Base-by-base conservation (phyloP, 2,329 filamentous ascomycete species). In the Dothistroma pini region DNA sequence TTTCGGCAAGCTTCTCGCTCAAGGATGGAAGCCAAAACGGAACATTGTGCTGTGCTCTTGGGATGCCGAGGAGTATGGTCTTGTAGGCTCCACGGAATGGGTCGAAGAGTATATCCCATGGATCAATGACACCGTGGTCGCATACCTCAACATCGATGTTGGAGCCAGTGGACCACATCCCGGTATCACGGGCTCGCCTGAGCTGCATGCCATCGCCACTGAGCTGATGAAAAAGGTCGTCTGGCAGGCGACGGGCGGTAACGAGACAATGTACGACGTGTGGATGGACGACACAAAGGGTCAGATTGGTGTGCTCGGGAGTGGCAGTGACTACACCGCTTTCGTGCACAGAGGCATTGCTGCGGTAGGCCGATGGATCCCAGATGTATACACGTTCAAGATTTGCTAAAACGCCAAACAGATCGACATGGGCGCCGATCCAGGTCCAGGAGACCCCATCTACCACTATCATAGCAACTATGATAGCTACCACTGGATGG, bases 131-230 rank as follows among this genome's bases (percentile, higher is more conserved):
- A 73, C 77, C 5, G 75, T 76, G 2, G 74, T 81, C 3, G 76
- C 78, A 0, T 83, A 84, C 56, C 73, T 84, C 53, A 84, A 84
- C 66, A 72, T 83, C 35, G 81, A 83, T 50, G 74, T 81, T 2
- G 81, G 79, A 0, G 76, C 78, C 2, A 75, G 76, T 6, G 81
- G 81, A 75, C 82, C 84, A 0, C 60, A 80, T n/a, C 90, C 93
- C 69, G 68, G 69, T 4, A 83, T 86, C 29, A 78, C 83, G 0
- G 89, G 89, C 0, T 89, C 89, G 8, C 91, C 91, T 0, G 79
- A 95, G 3, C 79, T 96, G 21, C 86, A 91, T 73, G 82, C 85
- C 59, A 79, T 90, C 7, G 80, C 93, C 44, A 82, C 87, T 64
- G 84, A 89, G 35, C 84, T 85, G 14, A 85, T 86, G 0, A 76